Conservation (phyloP, 495 filamentous ascomycete genomes). For the Acidiella bohemica region DNA sequence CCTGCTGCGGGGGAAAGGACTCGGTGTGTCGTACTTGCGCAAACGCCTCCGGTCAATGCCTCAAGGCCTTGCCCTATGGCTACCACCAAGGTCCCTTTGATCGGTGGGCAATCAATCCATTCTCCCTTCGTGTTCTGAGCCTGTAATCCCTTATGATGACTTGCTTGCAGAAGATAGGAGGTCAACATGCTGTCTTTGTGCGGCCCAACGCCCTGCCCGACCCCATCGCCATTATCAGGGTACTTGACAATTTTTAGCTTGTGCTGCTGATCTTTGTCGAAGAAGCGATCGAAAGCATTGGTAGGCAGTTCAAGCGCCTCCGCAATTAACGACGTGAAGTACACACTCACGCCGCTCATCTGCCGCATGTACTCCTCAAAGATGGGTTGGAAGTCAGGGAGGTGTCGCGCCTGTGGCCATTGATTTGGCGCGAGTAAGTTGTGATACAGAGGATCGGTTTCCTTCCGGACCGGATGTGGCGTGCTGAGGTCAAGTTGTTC, state of each 20-base stretch:
- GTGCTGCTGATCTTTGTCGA: slow-evolving; percentile 68
- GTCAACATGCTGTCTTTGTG: slow-evolving; percentile 91
- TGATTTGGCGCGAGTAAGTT: slow-evolving; percentile 79
- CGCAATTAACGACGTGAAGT: slow-evolving; percentile 73
- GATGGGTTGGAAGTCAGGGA: slow-evolving; percentile 59
- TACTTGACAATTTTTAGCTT: slow-evolving; percentile 92
- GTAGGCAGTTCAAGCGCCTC: slow-evolving; percentile 67
- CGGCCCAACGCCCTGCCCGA: slow-evolving; percentile 62
- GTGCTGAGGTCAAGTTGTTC: slow-evolving; percentile 88
- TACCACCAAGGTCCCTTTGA: slow-evolving; percentile 53
- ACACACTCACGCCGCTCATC: slow-evolving; percentile 56
- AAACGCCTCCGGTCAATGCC: slow-evolving; percentile 79
- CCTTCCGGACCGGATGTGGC: slow-evolving; percentile 51
- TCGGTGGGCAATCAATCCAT: slow-evolving; percentile 67
- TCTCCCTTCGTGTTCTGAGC: slow-evolving; percentile 71
- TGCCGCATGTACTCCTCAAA: slow-evolving; percentile 61
- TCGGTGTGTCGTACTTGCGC: slow-evolving; percentile 73
- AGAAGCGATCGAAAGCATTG: slow-evolving; percentile 68
- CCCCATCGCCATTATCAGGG: slow-evolving; percentile 35
- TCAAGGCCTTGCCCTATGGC: slow-evolving; percentile 90
- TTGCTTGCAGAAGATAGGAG: slow-evolving; percentile 76
- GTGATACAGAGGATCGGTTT: slow-evolving; percentile 55
- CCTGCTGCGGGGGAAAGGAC: slow-evolving; percentile 49
- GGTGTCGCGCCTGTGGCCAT: slow-evolving; percentile 59
- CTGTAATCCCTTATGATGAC: slow-evolving; percentile 67